These are phyloP conservation scores for Bipolaris bicolor DNA, from an alignment of 2,329 filamentous ascomycete genomes.

Conservation along the genomic window DNA sequence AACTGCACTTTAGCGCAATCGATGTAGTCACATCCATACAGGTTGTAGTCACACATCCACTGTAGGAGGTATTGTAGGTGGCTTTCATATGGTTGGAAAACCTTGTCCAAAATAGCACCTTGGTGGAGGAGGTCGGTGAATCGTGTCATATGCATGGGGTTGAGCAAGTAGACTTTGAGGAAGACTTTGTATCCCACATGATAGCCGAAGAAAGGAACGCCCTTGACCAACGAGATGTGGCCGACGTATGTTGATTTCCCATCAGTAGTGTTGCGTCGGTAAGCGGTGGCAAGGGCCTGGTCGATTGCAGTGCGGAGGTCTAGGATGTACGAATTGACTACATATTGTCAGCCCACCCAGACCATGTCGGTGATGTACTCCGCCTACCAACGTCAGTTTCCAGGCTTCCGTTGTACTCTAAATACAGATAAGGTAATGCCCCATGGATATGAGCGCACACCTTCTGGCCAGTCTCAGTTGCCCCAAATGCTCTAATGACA, in stretches of 20 bases:
- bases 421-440: constrained; percentile 92
- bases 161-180: constrained; percentile 93
- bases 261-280: constrained; percentile 75
- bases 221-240: constrained; percentile 89
- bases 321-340: constrained; percentile 77
- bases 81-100: constrained; percentile 90
- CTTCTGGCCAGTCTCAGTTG: constrained; percentile 93
- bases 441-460: constrained; percentile 96
- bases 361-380: neutral
- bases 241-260: constrained; percentile 78
- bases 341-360: constrained; percentile 20
- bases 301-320: constrained; percentile 86
- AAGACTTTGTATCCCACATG: constrained; percentile 90
- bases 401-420: constrained; percentile 79
- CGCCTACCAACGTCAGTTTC: constrained; percentile 69
- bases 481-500: constrained; percentile 87
- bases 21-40: constrained; percentile 92
- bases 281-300: constrained; percentile 84
- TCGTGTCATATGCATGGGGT: constrained; percentile 84
- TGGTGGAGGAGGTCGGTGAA: constrained; percentile 86
- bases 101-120: constrained; percentile 81
- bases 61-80: constrained; percentile 92
- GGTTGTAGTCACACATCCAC: constrained; percentile 98
- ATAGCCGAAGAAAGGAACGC: constrained; percentile 94
- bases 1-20: constrained; percentile 74